Base-by-base conservation (phyloP, 345 rosid genomes). In the Salix udensis region DNA sequence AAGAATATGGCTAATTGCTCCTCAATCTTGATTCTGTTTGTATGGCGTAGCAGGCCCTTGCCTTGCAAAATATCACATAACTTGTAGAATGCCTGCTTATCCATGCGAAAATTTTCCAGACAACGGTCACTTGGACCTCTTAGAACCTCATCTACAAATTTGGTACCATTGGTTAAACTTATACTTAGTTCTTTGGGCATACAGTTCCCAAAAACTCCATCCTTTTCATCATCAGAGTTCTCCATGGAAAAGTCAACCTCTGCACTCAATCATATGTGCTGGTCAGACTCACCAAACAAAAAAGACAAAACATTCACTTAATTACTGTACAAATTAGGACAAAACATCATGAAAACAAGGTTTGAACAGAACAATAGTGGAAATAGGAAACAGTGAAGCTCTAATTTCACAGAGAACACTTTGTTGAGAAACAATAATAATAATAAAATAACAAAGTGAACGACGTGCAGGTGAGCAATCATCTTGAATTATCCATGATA, bases 1-100 rank as follows among this genome's bases (percentile, higher is more conserved):
- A 94, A 75, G 80, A 94, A 92, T 68, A 92, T 94, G 55, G 94
- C 97, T 74, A 94, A 72, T 52, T 94, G 97, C 86, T 91, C 98
- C 82, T 94, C 97, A 74, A 92, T 91, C 87, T 88, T 94, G 81
- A 92, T 89, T 52, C 97, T 88, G 70, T 87, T 92, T 10, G 98
- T 94, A 78, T 94, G 97, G n/a, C 94, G 97, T 23, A 94, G 78
- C 44, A 91, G 80, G 80, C 97, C 97, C 70, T 84, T 89, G 74
- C 86, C 84, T 73, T 90, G 97, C 73, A 94, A 79, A 73, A 90
- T 85, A 67, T 90, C 88, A 79, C 98, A 94, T 31, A 92, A 82
- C 82, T 91, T 94, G 78, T 90, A 92, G 75, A 92, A 94, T 53
- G 92, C 91, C 37, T 85, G 85, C 82, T 92, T 94, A 9, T 94